Conservation (phyloP, 2,329 filamentous ascomycete species). For the Plenodomus biglobosus region DNA sequence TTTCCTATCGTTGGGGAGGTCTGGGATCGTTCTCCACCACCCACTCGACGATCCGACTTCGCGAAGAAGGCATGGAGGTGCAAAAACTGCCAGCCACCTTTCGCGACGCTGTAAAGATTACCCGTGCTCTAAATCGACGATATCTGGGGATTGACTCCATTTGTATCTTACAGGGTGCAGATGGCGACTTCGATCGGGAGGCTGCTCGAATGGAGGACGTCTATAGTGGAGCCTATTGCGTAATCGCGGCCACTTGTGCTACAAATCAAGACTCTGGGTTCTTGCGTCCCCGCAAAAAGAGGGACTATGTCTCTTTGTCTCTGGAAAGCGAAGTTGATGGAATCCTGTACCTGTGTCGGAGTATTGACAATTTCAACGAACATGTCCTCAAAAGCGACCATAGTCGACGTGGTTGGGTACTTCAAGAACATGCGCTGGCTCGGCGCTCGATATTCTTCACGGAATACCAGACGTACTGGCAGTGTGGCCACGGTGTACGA, state of each 20-base stretch:
- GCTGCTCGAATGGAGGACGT: slow-evolving; percentile 22
- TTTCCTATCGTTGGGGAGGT: slow-evolving; percentile 23
- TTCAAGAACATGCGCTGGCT: slow-evolving; percentile 31
- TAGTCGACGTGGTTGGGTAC: slow-evolving; percentile 30
- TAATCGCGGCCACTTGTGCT: slow-evolving; percentile 19
- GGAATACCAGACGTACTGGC: slow-evolving; percentile 29
- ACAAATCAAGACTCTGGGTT: slow-evolving; percentile 11
- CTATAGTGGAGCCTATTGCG: slow-evolving; percentile 19
- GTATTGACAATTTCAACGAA: slow-evolving; percentile 23
- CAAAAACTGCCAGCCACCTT: slow-evolving; percentile 14
- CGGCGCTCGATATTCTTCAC: slow-evolving; percentile 33
- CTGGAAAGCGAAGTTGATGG: slow-evolving; percentile 1
- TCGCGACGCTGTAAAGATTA: slow-evolving; percentile 18
- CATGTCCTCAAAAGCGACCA: slow-evolving; percentile 20
- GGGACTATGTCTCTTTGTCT: slow-evolving; percentile 9
- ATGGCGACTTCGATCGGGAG: slow-evolving; percentile 22
- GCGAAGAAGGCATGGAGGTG: slow-evolving; percentile 3
- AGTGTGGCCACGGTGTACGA: slow-evolving; percentile 25
- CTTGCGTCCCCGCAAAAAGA: slow-evolving; percentile 2
- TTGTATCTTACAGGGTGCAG: slow-evolving; percentile 24
- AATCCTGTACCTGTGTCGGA: slow-evolving; percentile 17
- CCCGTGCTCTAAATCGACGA: slow-evolving; percentile 12
- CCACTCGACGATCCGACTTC: slow-evolving; percentile 2
- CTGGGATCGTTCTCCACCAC: slow-evolving; percentile 1
- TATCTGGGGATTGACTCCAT: slow-evolving; percentile 32